Evolutionary conservation across 192 early-diverging fungal species (phyloP).

Genomic region (Dissophora globulifera): DNA sequence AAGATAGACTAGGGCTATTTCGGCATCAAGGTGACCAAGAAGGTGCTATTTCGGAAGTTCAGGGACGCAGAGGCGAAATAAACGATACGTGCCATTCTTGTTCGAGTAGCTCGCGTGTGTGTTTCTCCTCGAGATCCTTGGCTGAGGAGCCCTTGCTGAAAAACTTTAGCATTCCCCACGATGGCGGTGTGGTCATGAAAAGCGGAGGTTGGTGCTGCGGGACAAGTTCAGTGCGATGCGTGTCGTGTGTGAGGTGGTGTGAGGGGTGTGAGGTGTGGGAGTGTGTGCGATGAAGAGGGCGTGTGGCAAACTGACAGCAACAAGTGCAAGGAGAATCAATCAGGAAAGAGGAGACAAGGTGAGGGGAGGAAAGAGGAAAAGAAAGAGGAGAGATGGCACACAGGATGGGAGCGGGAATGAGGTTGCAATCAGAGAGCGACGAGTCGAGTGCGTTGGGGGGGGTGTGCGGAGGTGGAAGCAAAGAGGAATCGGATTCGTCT

Average conservation of each 20-base stretch:
- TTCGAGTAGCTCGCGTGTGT: constrained; percentile 43
- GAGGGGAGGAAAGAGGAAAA: neutral
- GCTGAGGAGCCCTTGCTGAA: constrained; percentile 40
- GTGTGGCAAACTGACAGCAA: too few relatives aligned
- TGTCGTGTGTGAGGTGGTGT: too few relatives aligned
- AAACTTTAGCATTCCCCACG: constrained; percentile 43
- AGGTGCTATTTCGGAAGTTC: too few relatives aligned
- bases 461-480: neutral
- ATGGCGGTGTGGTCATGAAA: neutral
- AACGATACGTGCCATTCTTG: constrained; percentile 45
- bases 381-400: neutral
- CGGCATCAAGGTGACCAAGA: too few relatives aligned
- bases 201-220: too few relatives aligned
- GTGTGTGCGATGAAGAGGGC: neutral
- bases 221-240: too few relatives aligned
- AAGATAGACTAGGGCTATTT: constrained; percentile 38
- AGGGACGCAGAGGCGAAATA: neutral
- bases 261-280: too few relatives aligned
- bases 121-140: constrained; percentile 48
- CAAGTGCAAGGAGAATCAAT: too few relatives aligned
- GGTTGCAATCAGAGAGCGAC: neutral
- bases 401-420: neutral
- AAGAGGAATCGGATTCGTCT: neutral
- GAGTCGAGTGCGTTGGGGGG: neutral
- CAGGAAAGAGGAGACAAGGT: neutral